Base-by-base conservation (phyloP, 768 basidiomycete genomes). In the Podaxis sp. region DNA sequence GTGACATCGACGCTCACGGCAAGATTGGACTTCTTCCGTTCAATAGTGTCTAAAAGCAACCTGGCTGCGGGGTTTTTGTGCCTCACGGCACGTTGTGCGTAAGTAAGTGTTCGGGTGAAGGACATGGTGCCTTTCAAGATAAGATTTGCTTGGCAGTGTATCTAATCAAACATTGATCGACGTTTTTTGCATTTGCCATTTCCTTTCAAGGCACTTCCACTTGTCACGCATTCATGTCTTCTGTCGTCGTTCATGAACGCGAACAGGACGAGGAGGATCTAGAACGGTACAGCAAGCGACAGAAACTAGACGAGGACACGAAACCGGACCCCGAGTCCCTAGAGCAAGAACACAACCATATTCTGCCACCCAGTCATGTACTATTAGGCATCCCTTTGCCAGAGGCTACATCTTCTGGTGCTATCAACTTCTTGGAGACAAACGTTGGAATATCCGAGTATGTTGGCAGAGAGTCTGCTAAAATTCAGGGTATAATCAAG, bases 1-100 rank as follows among this genome's bases (percentile, higher is more conserved):
- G 92, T 91, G 42, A 98, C 94, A 77, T 99, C 97, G 27, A 98
- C 93, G 67, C 93, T 95, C 61, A 99, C 92, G 42, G 94, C 93
- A 14, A 99, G 86, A 71, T 99, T 99, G 7, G 91, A 83, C 68
- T 87, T 80, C 72, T 99, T 99, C 61, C 88, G 80, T 64, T 86
- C 90, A 74, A 98, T 93, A 3, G 87, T 86, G 69, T 85, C 82
- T 18, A 98, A 82, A 7, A 98, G 82, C 2, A 83, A 74, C 67
- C 80, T 87, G 0, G 95, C 94, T 6, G 94, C 86, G 4, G 89
- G 84, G 70, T 96, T 97, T 3, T 65, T 62, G 62, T 89, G 83
- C 32, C 73, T 78, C 25, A 69, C 68, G 3, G 84, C 86, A 23
- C 92, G 80, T 65, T 85, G 70, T 36, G 74, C 82, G 72, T 94